phyloP scores from a whole-genome alignment of 176 grass and related monocot genomes.

The Avena insularis region DNA sequence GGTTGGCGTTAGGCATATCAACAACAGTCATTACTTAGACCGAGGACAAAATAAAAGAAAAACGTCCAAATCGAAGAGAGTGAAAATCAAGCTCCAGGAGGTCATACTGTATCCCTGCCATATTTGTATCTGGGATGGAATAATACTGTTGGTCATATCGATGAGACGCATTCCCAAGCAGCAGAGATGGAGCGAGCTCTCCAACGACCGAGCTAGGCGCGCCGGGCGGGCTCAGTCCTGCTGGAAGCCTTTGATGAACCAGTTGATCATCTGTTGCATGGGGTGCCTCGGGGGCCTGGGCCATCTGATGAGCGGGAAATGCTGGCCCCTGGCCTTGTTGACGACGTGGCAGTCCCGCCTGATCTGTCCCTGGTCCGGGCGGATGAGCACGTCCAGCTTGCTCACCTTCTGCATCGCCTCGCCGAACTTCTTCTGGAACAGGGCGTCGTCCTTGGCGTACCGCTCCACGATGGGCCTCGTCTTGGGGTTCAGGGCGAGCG shows the following conservation, averaged over 20 bases:
- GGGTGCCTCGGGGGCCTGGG: slow-evolving; percentile 1
- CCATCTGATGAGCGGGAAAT: neutral
- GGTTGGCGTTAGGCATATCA: neutral
- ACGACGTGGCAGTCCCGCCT: slow-evolving; percentile 42
- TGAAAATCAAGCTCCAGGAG: neutral
- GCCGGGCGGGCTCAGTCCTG: too few relatives aligned
- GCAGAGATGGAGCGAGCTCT: too few relatives aligned
- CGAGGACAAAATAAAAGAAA: neutral
- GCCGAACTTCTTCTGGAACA: slow-evolving; percentile 56
- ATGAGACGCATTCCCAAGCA: neutral
- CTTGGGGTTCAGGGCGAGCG: slow-evolving; percentile 40
- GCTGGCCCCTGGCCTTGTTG: slow-evolving; percentile 9
- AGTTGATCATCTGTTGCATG: slow-evolving; percentile 28
- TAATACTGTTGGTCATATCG: neutral
- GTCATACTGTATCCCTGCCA: neutral
- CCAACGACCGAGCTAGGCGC: too few relatives aligned
- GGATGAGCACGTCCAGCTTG: slow-evolving; percentile 48
- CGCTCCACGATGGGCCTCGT: slow-evolving; percentile 33
- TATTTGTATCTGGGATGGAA: neutral
- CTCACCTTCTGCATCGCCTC: slow-evolving; percentile 59
- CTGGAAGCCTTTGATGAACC: slow-evolving; percentile 15
- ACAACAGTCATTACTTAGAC: neutral
- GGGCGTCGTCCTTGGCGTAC: slow-evolving; percentile 19
- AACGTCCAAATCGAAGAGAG: neutral
- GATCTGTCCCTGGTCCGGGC: slow-evolving; percentile 25